Evolutionary conservation across 2,329 filamentous ascomycete genomes (phyloP).

Genomic region (Cladophialophora exuberans): DNA sequence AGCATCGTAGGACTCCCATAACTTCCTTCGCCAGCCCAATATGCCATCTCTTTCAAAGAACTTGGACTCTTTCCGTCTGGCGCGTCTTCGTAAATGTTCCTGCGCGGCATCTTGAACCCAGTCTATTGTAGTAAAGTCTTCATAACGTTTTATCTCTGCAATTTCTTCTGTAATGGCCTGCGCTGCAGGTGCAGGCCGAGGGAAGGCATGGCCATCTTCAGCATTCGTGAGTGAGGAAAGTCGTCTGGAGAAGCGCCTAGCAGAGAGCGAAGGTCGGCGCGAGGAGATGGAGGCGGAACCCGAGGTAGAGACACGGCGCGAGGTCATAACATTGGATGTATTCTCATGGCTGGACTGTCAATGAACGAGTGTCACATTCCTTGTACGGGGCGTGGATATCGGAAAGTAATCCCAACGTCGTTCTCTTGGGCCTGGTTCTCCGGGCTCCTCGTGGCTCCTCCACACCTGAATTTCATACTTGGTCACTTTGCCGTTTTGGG

Average conservation of each 20-base stretch:
- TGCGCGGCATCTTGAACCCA: slow-evolving; percentile 98
- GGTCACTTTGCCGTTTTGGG: slow-evolving; percentile 30
- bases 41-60: slow-evolving; percentile 71
- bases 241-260: slow-evolving; percentile 59
- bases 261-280: slow-evolving; percentile 58
- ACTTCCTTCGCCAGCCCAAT: slow-evolving; percentile 76
- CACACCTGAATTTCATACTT: background rate
- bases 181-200: slow-evolving; percentile 58
- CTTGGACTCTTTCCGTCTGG: slow-evolving; percentile 71
- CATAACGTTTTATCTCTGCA: slow-evolving; percentile 95
- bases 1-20: slow-evolving; percentile 89
- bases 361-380: slow-evolving; percentile 7
- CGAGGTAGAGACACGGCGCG: slow-evolving; percentile 54
- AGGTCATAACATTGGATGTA: slow-evolving; percentile 51
- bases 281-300: slow-evolving; percentile 49
- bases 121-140: slow-evolving; percentile 95
- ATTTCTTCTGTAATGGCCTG: slow-evolving; percentile 90
- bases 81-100: slow-evolving; percentile 80
- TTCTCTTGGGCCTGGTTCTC: background rate
- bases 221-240: slow-evolving; percentile 67
- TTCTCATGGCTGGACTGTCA: slow-evolving; percentile 19
- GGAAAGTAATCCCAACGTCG: background rate
- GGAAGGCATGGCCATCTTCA: slow-evolving; percentile 63
- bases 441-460: slow-evolving; percentile 2
- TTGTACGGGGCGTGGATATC: background rate